These are phyloP conservation scores for Dictyophora rubrovolvata DNA, from an alignment of 768 basidiomycete species.

Conservation along the genomic window DNA sequence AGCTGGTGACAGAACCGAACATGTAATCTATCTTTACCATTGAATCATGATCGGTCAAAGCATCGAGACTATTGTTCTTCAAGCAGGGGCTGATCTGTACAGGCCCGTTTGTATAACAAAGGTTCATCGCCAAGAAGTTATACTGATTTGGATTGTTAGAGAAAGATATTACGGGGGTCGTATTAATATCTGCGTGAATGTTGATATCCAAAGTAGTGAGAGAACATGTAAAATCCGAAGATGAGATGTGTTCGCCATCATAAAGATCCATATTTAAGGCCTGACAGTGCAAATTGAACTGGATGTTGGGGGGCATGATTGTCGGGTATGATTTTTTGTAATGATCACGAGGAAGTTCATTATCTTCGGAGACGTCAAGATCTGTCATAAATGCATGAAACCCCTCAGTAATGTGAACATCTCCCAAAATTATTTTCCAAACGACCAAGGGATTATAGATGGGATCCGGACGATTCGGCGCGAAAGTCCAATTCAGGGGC, in stretches of 20 bases:
- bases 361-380: not conserved
- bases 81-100: not conserved
- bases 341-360: not conserved
- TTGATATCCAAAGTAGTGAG: not conserved
- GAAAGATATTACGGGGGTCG: not conserved
- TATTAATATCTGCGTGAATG: not conserved
- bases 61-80: not conserved
- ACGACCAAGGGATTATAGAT: not conserved
- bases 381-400: not conserved
- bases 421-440: not conserved
- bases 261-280: not conserved
- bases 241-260: not conserved
- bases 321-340: not conserved
- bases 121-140: not conserved
- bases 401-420: not conserved
- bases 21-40: not conserved
- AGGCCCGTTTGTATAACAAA: not conserved
- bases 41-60: not conserved
- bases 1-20: constrained; percentile 17
- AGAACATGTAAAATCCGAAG: not conserved
- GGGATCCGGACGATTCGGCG: not conserved
- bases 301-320: not conserved
- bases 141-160: not conserved
- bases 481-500: not conserved
- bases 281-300: not conserved